Conservation (phyloP, 2,329 filamentous ascomycete species). For the Periconia sp. region DNA sequence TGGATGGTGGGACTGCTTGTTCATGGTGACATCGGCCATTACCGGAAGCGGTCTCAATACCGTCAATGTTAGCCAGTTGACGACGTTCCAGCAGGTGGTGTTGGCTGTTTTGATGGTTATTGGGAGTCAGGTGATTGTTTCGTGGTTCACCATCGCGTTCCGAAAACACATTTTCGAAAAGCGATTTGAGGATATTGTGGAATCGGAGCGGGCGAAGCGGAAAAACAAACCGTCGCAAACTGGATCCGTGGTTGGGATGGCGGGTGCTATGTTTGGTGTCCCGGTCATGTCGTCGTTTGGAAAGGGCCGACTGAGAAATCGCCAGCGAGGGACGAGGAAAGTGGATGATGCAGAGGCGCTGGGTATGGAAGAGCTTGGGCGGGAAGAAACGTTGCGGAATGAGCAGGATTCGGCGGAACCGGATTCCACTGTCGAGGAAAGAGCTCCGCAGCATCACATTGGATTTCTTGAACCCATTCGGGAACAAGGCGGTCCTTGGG, state of each 20-base stretch:
- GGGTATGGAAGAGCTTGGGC: neutral
- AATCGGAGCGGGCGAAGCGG: slow-evolving; percentile 19
- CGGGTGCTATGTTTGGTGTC: slow-evolving; percentile 24
- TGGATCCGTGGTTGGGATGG: slow-evolving; percentile 21
- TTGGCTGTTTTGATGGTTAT: slow-evolving; percentile 24
- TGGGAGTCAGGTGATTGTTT: slow-evolving; percentile 21
- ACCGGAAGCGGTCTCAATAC: slow-evolving; percentile 21
- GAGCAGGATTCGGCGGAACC: neutral
- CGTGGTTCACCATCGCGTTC: slow-evolving; percentile 23
- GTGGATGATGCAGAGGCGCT: slow-evolving; percentile 1
- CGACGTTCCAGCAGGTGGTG: slow-evolving; percentile 19
- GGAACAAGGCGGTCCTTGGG: slow-evolving; percentile 13
- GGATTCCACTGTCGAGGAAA: slow-evolving; percentile 4
- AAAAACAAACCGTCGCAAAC: slow-evolving; percentile 17
- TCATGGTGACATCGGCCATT: slow-evolving; percentile 18
- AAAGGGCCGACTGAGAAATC: slow-evolving; percentile 13
- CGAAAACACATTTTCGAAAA: slow-evolving; percentile 26
- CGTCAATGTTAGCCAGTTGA: slow-evolving; percentile 24
- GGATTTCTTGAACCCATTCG: slow-evolving; percentile 23
- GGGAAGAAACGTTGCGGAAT: slow-evolving; percentile 1
- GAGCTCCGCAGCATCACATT: slow-evolving; percentile 17
- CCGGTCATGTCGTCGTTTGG: slow-evolving; percentile 25
- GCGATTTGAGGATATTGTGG: slow-evolving; percentile 24
- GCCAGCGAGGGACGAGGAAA: slow-evolving; percentile 6
- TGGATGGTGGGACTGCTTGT: slow-evolving; percentile 25